Evolutionary conservation across 108 stramenopile genomes (phyloP).

Genomic region (Pseudonitzschia multiseries): DNA sequence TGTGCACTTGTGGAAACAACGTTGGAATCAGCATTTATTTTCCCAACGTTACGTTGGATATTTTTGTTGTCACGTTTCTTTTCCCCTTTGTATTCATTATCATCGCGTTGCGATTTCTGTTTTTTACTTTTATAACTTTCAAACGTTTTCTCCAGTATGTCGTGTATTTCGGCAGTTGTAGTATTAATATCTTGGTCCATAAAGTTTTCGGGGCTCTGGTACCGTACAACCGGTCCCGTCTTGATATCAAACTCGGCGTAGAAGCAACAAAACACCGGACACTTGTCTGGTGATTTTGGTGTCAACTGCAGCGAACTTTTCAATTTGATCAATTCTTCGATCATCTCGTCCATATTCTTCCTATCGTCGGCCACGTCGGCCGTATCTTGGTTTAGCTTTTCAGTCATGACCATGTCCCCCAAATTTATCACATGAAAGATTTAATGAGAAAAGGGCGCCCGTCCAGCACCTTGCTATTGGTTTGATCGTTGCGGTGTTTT

Average conservation of each 20-base stretch:
- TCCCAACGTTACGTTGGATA: neutral
- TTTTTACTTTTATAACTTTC: conserved; percentile 12
- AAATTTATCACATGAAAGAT: too few species aligned
- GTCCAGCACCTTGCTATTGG: too few species aligned
- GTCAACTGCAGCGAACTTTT: conserved; percentile 3
- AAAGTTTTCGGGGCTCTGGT: conserved; percentile 63
- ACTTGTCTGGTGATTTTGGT: conserved; percentile 51
- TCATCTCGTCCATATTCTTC: neutral
- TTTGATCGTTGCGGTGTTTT: too few species aligned
- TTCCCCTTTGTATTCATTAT: neutral
- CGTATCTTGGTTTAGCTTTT: neutral
- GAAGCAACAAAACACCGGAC: conserved; percentile 77
- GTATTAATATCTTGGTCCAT: conserved; percentile 69
- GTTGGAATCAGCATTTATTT: too few species aligned
- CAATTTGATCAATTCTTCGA: neutral
- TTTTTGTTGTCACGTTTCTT: neutral
- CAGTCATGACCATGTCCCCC: neutral
- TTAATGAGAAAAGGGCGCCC: too few species aligned
- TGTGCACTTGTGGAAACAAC: neutral
- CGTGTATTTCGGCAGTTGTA: conserved; percentile 52
- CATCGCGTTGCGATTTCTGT: conserved; percentile 1
- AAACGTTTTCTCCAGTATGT: conserved; percentile 59
- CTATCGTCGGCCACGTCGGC: neutral
- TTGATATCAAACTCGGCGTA: conserved; percentile 90
- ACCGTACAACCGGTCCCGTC: conserved; percentile 71